Percentiles rank a stretch among this genome's conserved stretches.
Conservation (phyloP, 2,329 filamentous ascomycete species). For the Thelonectria blattea region DNA sequence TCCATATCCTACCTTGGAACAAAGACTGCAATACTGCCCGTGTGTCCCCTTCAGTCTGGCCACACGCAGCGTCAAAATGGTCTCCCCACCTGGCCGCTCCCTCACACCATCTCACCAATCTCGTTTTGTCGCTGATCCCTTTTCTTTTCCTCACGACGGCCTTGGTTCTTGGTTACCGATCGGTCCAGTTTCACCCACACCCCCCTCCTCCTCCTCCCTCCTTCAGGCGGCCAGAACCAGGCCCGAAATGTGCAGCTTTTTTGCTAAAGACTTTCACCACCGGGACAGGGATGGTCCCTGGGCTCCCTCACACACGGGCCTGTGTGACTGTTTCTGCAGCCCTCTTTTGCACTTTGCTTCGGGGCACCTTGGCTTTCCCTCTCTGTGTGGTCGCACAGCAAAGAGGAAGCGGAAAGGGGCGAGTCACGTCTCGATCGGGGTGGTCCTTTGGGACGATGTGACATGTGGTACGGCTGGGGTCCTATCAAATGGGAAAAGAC, state of each 20-base stretch:
- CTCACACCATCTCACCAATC: constrained; percentile 4
- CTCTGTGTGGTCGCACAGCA: neutral
- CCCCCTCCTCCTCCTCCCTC: neutral
- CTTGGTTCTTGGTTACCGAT: constrained; percentile 26
- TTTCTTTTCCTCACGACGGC: neutral
- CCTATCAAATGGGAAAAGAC: constrained; percentile 36
- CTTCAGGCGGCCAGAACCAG: constrained; percentile 27
- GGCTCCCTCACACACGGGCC: neutral
- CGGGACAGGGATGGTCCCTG: neutral
- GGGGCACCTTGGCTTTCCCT: neutral
- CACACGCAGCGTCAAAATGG: constrained; percentile 27
- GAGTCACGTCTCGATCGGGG: neutral
- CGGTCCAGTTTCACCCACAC: constrained; percentile 11
- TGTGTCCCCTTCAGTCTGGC: constrained; percentile 14
- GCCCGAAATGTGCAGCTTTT: neutral
- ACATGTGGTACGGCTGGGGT: constrained; percentile 36
- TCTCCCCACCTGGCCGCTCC: constrained; percentile 26
- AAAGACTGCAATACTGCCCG: neutral
- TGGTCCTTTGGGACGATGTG: constrained; percentile 21
- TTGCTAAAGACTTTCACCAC: neutral
- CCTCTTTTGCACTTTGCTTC: neutral
- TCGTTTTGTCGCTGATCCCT: neutral
- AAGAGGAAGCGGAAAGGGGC: constrained; percentile 5
- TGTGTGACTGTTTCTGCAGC: neutral
- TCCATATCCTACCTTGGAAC: neutral